phyloP scores from a whole-genome alignment of 2,329 filamentous ascomycete species.

The Colletotrichum shisoi region DNA sequence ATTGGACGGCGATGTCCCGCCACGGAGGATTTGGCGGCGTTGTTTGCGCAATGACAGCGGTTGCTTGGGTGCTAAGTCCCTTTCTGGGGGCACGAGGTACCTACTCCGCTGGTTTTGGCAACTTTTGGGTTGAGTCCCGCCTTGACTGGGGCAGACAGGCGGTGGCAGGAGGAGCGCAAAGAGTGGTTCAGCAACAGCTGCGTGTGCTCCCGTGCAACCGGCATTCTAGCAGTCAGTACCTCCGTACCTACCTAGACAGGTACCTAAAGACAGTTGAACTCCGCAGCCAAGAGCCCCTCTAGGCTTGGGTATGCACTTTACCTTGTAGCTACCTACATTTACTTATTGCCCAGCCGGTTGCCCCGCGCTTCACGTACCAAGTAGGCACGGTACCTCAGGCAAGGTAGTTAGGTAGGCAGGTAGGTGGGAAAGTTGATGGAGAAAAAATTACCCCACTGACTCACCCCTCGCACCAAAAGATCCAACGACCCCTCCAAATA shows the following conservation, averaged over 20 bases:
- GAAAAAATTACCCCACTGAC: constrained; percentile 40
- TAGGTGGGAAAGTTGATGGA: constrained; percentile 19
- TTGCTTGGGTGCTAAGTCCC: constrained; percentile 15
- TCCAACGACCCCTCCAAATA: constrained; percentile 30
- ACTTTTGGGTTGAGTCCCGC: not conserved
- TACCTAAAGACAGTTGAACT: not conserved
- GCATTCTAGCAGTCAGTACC: too few relatives aligned
- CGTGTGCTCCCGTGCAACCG: not conserved
- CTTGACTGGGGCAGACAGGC: not conserved
- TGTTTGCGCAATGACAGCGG: constrained; percentile 10
- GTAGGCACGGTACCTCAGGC: too few relatives aligned
- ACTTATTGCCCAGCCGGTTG: constrained; percentile 1
- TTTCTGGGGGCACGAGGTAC: not conserved
- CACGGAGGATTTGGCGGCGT: constrained; percentile 9
- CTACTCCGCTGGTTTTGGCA: constrained; percentile 9
- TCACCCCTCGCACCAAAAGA: constrained; percentile 26
- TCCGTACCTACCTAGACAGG: too few relatives aligned
- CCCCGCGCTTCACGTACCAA: constrained; percentile 21
- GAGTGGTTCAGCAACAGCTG: not conserved
- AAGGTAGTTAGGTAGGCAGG: too few relatives aligned
- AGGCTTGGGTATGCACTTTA: not conserved
- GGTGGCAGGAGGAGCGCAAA: not conserved
- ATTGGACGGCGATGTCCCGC: not conserved
- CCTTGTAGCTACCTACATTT: not conserved
- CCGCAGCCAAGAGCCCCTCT: not conserved